Evolutionary conservation across 176 grass and related monocot species (phyloP), one percentile per base, ranked within the genome.

Genomic region (Ensete ventricosum): DNA sequence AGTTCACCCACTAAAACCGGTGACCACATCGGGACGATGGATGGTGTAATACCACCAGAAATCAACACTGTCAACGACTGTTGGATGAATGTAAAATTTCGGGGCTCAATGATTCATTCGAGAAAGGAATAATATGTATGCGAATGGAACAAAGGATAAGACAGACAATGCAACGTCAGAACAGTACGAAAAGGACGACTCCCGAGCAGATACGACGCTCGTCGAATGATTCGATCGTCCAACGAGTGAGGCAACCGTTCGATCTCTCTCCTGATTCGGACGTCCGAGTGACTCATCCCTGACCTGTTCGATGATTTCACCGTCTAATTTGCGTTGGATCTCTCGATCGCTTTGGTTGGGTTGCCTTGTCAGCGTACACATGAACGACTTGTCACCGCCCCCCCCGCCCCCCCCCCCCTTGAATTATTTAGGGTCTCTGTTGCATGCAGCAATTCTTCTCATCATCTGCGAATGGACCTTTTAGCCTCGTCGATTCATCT

Each of bases 101-200:
- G 3, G 4, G 5, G 34, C 34, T 43, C 34, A 43, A 43, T 43
- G 34, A 43, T 43, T 43, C 34, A 43, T 43, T 43, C 34, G 34
- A 43, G 34, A 43, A 43, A 43, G 34, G 34, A 43, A 43, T 43
- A 43, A 43, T 43, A 43, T 43, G 34, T 43, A 6, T 43, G 34
- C 34, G 55, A 58, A 50, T 7, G 55, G 74, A 49, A 62, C 74
- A 76, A 23, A 62, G 74, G 58, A 64, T 51, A 64, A 52, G 55
- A 76, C 74, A 76, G 54, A 63, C 60, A 64, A 57, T 23, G 74
- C 74, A 63, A 76, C 71, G 71, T 73, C 71, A 73, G 71, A 73
- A 21, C 12, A 73, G 16, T 9, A 22, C 55, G 21, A n/a, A 51
- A n/a, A 11, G 57, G 26, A 20, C 26, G 48, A 59, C 25, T 22